These are phyloP conservation scores for Leccinum subtestaceum DNA, from an alignment of 768 basidiomycete genomes.

Conservation along the genomic window DNA sequence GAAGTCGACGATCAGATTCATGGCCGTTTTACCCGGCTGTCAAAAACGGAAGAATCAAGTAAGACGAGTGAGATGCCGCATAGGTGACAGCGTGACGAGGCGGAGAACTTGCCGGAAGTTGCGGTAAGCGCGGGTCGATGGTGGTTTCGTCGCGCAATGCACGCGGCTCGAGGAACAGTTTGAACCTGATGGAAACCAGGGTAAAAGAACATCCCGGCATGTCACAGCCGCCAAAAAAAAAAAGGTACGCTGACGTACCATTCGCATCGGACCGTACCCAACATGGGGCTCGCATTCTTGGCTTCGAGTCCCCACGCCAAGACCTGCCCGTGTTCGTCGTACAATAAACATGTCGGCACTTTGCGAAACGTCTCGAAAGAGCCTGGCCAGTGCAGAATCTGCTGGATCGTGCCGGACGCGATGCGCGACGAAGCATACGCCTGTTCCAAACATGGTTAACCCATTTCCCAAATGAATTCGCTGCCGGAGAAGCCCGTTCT, in stretches of 20 bases:
- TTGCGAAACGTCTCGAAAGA: slow-evolving; percentile 85
- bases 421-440: slow-evolving; percentile 87
- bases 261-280: slow-evolving; percentile 59
- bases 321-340: slow-evolving; percentile 69
- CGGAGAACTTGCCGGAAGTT: slow-evolving; percentile 60
- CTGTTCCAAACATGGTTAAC: slow-evolving; percentile 36
- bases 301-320: slow-evolving; percentile 87
- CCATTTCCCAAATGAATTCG: background rate
- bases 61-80: background rate
- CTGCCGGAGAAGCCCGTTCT: background rate
- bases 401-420: slow-evolving; percentile 73
- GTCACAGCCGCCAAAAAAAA: background rate
- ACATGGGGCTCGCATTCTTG: slow-evolving; percentile 70
- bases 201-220: background rate
- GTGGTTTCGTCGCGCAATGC: slow-evolving; percentile 69
- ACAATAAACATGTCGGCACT: slow-evolving; percentile 81
- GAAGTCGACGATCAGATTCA: slow-evolving; percentile 83
- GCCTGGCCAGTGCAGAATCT: slow-evolving; percentile 84
- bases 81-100: background rate
- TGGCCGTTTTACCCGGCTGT: slow-evolving; percentile 70
- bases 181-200: slow-evolving; percentile 55
- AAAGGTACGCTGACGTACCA: slow-evolving; percentile 36
- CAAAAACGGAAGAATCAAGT: slow-evolving; percentile 1
- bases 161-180: slow-evolving; percentile 80
- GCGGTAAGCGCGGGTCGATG: slow-evolving; percentile 76